Evolutionary conservation across 805 yeast genomes (phyloP).

Genomic region (Yarrowia sp.): DNA sequence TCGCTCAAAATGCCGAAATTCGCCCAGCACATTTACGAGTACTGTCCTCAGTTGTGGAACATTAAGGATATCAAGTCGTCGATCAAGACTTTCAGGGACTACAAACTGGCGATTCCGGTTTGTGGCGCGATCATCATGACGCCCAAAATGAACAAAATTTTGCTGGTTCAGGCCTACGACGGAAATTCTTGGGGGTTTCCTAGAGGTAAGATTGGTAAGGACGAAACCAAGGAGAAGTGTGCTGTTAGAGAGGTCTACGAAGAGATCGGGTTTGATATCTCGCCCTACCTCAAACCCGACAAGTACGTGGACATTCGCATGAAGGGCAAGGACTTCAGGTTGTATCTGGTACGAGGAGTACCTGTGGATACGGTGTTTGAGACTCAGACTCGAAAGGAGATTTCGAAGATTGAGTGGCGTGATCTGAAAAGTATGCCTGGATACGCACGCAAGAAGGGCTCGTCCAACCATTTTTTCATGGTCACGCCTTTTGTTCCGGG

Average conservation of each 20-base stretch:
- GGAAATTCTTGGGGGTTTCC: slow-evolving; percentile 89
- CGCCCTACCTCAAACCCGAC: slow-evolving; percentile 61
- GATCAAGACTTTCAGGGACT: slow-evolving; percentile 70
- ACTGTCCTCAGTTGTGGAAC: slow-evolving; percentile 50
- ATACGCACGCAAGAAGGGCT: slow-evolving; percentile 31
- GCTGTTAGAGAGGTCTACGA: slow-evolving; percentile 90
- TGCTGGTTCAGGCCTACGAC: slow-evolving; percentile 83
- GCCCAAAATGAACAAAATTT: slow-evolving; percentile 60
- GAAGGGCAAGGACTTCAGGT: slow-evolving; percentile 79
- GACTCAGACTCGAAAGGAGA: slow-evolving; percentile 87
- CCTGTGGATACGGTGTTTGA: slow-evolving; percentile 72
- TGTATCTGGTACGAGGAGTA: slow-evolving; percentile 72
- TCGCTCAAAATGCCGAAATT: slow-evolving; percentile 72
- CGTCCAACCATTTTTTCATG: slow-evolving; percentile 36
- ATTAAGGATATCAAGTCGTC: slow-evolving; percentile 53
- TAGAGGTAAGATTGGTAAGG: slow-evolving; percentile 92
- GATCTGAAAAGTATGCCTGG: slow-evolving; percentile 38
- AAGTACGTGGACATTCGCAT: slow-evolving; percentile 80
- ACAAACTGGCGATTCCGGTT: slow-evolving; percentile 89
- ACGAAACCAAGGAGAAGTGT: slow-evolving; percentile 82
- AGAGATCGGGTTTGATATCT: slow-evolving; percentile 88
- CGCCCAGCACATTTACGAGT: slow-evolving; percentile 73
- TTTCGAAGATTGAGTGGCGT: slow-evolving; percentile 75
- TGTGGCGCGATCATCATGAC: slow-evolving; percentile 92
- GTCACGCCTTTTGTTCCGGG: slow-evolving; percentile 42